These are phyloP conservation scores for Fusarium illudens DNA, from an alignment of 2,329 filamentous ascomycete species.

Conservation along the genomic window DNA sequence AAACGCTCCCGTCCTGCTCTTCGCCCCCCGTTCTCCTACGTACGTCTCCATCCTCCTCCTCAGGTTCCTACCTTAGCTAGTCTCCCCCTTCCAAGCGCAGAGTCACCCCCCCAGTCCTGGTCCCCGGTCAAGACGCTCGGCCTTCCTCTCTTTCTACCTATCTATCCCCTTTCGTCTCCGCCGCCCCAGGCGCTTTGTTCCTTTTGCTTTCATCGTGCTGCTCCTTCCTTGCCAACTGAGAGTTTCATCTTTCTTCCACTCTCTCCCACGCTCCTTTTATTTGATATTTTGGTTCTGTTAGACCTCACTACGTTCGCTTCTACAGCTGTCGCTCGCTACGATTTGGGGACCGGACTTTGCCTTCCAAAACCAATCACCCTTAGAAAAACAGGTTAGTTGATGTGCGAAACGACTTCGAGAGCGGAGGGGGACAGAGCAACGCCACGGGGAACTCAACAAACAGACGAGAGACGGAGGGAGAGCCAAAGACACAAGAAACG, in stretches of 20 bases:
- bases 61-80: slow-evolving; percentile 16
- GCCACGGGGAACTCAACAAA: background rate
- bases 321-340: slow-evolving; percentile 40
- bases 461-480: background rate
- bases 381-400: slow-evolving; percentile 38
- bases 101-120: slow-evolving; percentile 24
- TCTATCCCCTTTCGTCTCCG: slow-evolving; percentile 42
- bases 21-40: slow-evolving; percentile 6
- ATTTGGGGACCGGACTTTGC: slow-evolving; percentile 30
- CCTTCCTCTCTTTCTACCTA: slow-evolving; percentile 35
- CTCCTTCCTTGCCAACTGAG: slow-evolving; percentile 61
- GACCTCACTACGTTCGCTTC: slow-evolving; percentile 45
- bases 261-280: slow-evolving; percentile 65
- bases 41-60: slow-evolving; percentile 22
- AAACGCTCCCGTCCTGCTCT: slow-evolving; percentile 6
- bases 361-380: slow-evolving; percentile 22
- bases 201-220: slow-evolving; percentile 41
- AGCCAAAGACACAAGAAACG: slow-evolving; percentile 1
- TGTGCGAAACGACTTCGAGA: background rate
- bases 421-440: background rate
- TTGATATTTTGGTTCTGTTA: slow-evolving; percentile 30
- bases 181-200: slow-evolving; percentile 38
- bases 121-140: slow-evolving; percentile 37
- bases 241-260: slow-evolving; percentile 52
- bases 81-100: slow-evolving; percentile 9